These are phyloP conservation scores for Pugionium dolabratum DNA, from an alignment of 345 rosid genomes.

Conservation along the genomic window DNA sequence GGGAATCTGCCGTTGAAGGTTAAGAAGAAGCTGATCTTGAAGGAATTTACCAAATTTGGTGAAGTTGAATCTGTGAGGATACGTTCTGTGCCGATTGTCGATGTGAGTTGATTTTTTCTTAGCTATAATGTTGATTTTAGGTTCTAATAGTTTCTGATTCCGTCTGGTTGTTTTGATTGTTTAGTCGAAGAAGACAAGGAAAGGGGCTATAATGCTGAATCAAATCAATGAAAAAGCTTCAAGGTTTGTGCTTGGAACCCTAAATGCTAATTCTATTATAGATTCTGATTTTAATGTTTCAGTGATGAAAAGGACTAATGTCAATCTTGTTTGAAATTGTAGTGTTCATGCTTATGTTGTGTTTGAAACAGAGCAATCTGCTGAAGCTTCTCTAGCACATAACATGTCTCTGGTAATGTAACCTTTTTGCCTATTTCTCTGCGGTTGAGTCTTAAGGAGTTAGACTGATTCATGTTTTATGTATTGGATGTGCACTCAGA, in stretches of 20 bases:
- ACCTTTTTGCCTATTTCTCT: not conserved
- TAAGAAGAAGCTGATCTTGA: conserved; percentile 71
- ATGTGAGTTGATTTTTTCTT: conserved; percentile 53
- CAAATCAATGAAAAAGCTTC: conserved; percentile 77
- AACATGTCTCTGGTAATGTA: conserved; percentile 86
- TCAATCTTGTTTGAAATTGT: conserved; percentile 34
- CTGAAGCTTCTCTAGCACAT: conserved; percentile 73
- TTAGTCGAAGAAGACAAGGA: conserved; percentile 84
- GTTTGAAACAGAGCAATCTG: conserved; percentile 76
- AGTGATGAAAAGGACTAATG: conserved; percentile 16
- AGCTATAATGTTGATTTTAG: conserved; percentile 1
- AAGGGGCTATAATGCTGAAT: conserved; percentile 72
- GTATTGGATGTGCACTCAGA: conserved; percentile 41
- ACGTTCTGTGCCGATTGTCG: conserved; percentile 79
- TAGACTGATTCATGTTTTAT: conserved; percentile 17
- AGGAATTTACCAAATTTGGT: conserved; percentile 80
- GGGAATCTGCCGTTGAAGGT: conserved; percentile 85
- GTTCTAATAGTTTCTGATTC: conserved; percentile 22
- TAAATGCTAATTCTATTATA: not conserved
- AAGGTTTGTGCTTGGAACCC: conserved; percentile 51
- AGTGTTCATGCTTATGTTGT: conserved; percentile 95
- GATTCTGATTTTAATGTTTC: conserved; percentile 1
- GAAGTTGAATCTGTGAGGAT: conserved; percentile 87
- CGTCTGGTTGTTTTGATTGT: conserved; percentile 20
- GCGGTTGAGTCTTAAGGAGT: conserved; percentile 7